Percentiles rank a stretch among this genome's conserved stretches.
Conservation (phyloP, 345 rosid genomes). For the Anastatica hierochuntica region DNA sequence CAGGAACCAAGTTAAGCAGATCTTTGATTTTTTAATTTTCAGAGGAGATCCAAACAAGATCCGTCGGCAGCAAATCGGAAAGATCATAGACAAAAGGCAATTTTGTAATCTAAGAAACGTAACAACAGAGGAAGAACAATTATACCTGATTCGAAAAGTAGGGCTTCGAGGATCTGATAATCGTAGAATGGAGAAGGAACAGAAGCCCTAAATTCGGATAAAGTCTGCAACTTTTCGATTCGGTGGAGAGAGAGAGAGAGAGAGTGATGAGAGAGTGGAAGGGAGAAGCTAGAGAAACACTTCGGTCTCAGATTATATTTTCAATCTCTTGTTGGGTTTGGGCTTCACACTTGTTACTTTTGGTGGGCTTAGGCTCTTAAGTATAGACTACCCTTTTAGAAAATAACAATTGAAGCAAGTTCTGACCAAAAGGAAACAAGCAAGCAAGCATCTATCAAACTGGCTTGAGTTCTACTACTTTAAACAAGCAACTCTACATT, state of each 20-base stretch:
- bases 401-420: too few relatives aligned
- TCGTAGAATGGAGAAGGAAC: neutral
- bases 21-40: too few relatives aligned
- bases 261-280: neutral
- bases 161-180: slow-evolving; percentile 7
- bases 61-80: neutral
- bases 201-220: slow-evolving; percentile 24
- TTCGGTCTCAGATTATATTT: neutral
- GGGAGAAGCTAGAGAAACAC: neutral
- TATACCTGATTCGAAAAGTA: slow-evolving; percentile 15
- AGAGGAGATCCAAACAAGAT: slow-evolving; percentile 6
- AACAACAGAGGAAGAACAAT: neutral
- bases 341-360: neutral
- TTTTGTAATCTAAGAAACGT: too few relatives aligned
- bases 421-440: too few relatives aligned
- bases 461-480: too few relatives aligned
- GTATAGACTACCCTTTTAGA: too few relatives aligned
- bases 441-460: too few relatives aligned
- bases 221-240: too few relatives aligned
- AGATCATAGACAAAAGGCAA: too few relatives aligned
- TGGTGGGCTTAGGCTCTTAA: too few relatives aligned
- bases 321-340: neutral
- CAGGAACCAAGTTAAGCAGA: neutral
- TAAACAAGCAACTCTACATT: too few relatives aligned
- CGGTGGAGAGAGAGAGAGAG: too few relatives aligned